Evolutionary conservation across 345 rosid genomes (phyloP).

Genomic region (Arabis hirsuta): DNA sequence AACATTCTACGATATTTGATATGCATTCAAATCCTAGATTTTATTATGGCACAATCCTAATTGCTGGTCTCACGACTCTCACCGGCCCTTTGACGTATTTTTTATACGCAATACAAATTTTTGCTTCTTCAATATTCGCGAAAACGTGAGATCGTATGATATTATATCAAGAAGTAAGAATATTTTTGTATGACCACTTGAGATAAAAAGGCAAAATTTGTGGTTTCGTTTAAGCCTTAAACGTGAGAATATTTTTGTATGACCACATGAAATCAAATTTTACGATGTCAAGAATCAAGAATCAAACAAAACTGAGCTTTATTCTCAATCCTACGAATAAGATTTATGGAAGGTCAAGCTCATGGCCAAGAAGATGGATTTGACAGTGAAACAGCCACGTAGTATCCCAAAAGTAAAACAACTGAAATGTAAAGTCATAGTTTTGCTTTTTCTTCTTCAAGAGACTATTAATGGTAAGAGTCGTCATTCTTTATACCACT

Average conservation of each 20-base stretch:
- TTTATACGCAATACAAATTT: not conserved
- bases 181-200: slow-evolving; percentile 32
- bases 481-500: slow-evolving; percentile 24
- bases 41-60: no score
- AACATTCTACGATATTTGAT: no score
- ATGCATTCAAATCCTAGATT: no score
- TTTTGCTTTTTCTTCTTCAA: not conserved
- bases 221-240: slow-evolving; percentile 31
- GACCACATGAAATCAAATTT: slow-evolving; percentile 33
- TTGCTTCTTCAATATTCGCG: slow-evolving; percentile 16
- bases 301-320: slow-evolving; percentile 29
- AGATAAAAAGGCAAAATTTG: slow-evolving; percentile 9
- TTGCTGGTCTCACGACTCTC: not conserved
- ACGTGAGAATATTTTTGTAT: no score
- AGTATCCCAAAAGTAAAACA: not conserved
- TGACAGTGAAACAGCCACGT: slow-evolving; percentile 24
- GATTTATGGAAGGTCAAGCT: slow-evolving; percentile 24
- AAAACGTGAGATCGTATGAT: slow-evolving; percentile 35
- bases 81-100: not conserved
- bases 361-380: slow-evolving; percentile 28
- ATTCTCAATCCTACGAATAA: slow-evolving; percentile 28
- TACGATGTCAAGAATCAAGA: slow-evolving; percentile 26
- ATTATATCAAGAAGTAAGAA: slow-evolving; percentile 9
- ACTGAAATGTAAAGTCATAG: not conserved
- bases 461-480: slow-evolving; percentile 20